Evolutionary conservation across 306 rosid species (phyloP).

Genomic region (Rosa multiflora): DNA sequence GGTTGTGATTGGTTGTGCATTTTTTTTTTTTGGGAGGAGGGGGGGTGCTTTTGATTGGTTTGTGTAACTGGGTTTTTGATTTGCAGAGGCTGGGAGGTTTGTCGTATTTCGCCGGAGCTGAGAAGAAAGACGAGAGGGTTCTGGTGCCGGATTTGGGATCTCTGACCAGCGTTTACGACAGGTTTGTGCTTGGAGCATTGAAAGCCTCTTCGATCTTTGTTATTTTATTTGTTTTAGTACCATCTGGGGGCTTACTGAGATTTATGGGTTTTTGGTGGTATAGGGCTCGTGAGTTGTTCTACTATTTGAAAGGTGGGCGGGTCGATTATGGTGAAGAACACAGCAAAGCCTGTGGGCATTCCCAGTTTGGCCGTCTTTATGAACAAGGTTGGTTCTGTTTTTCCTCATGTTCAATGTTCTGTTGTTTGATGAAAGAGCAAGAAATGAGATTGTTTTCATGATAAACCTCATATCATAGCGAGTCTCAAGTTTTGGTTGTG

Average conservation of each 20-base stretch:
- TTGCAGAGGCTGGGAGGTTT: conserved; percentile 75
- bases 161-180: conserved; percentile 79
- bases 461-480: not conserved
- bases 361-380: conserved; percentile 73
- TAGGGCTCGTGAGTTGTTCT: conserved; percentile 96
- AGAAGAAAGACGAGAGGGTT: conserved; percentile 93
- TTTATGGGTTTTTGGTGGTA: conserved; percentile 16
- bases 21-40: not conserved
- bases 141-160: conserved; percentile 99
- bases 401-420: not conserved
- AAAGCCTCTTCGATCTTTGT: too few relatives aligned
- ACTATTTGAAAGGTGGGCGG: conserved; percentile 91
- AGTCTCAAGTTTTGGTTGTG: conserved; percentile 6
- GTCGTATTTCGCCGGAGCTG: conserved; percentile 95
- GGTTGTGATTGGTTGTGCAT: not conserved
- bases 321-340: conserved; percentile 96
- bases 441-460: conserved; percentile 9
- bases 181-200: conserved; percentile 37
- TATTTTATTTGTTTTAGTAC: not conserved
- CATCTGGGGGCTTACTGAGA: not conserved
- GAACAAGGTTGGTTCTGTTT: conserved; percentile 56
- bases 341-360: conserved; percentile 83
- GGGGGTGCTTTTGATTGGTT: too few relatives aligned
- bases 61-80: not conserved
- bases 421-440: not conserved